Conservation (phyloP, 257 asterid genomes). For the Ehretia macrophylla region DNA sequence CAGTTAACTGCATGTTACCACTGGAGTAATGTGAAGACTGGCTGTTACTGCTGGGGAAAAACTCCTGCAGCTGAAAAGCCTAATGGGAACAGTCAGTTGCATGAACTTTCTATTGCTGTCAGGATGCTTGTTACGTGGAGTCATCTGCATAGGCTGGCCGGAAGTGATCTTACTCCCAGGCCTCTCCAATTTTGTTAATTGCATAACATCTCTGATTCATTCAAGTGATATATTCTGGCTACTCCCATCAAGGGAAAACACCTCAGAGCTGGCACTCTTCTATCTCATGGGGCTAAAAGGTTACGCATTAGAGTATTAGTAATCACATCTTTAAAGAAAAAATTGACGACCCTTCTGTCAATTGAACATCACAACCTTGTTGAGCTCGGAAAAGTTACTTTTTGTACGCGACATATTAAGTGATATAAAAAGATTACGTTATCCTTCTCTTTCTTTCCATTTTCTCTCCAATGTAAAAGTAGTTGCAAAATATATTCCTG, state of each 20-base stretch:
- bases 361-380: not conserved
- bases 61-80: slow-evolving; percentile 1
- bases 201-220: slow-evolving; percentile 3
- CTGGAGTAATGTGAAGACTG: not conserved
- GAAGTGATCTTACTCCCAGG: slow-evolving; percentile 2
- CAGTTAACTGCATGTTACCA: not conserved
- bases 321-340: not conserved
- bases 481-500: not conserved
- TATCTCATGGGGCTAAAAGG: slow-evolving; percentile 47
- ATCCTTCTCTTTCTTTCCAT: not conserved
- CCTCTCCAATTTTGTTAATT: not conserved
- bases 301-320: not conserved
- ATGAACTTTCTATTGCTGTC: slow-evolving; percentile 6
- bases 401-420: not conserved
- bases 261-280: slow-evolving; percentile 36
- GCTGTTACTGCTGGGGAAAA: slow-evolving; percentile 7
- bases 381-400: too few species aligned
- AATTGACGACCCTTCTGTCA: not conserved
- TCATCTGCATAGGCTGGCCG: too few species aligned
- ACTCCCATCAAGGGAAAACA: slow-evolving; percentile 23
- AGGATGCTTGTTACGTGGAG: slow-evolving; percentile 1
- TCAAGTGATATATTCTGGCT: slow-evolving; percentile 16
- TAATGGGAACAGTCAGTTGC: slow-evolving; percentile 2
- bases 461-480: too few species aligned
- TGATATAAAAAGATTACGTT: too few species aligned